These are phyloP conservation scores for Filobasidium floriforme DNA, from an alignment of 768 basidiomycete genomes.

Conservation along the genomic window DNA sequence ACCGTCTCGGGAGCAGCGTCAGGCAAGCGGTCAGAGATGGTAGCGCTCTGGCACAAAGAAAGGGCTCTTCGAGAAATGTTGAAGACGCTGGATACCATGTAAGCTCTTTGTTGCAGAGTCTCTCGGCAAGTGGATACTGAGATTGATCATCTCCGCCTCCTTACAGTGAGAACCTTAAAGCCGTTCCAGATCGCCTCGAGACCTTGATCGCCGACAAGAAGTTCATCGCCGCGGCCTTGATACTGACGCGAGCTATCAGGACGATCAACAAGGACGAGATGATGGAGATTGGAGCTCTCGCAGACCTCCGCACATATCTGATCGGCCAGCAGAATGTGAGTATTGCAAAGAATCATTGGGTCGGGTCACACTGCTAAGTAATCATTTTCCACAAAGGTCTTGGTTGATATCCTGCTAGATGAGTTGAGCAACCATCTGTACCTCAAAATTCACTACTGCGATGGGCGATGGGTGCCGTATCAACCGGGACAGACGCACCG, in stretches of 20 bases:
- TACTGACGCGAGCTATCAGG: slow-evolving; percentile 80
- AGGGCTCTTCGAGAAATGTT: slow-evolving; percentile 95
- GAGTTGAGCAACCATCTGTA: slow-evolving; percentile 97
- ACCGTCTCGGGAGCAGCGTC: slow-evolving; percentile 51
- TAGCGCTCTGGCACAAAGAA: slow-evolving; percentile 78
- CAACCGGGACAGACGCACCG: slow-evolving; percentile 66
- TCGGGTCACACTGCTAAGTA: neutral
- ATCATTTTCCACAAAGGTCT: slow-evolving; percentile 52
- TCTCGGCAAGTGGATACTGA: neutral
- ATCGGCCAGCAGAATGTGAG: slow-evolving; percentile 74
- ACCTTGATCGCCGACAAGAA: slow-evolving; percentile 93
- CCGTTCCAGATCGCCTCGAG: slow-evolving; percentile 84
- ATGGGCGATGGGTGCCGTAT: slow-evolving; percentile 82
- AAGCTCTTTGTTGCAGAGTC: slow-evolving; percentile 35
- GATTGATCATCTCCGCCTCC: slow-evolving; percentile 1
- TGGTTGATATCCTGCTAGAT: slow-evolving; percentile 86
- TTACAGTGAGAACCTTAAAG: slow-evolving; percentile 74
- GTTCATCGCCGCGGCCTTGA: slow-evolving; percentile 74
- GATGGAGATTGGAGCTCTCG: slow-evolving; percentile 87
- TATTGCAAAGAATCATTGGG: slow-evolving; percentile 21
- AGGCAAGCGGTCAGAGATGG: slow-evolving; percentile 72
- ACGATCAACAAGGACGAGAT: slow-evolving; percentile 85
- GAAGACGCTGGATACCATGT: slow-evolving; percentile 90
- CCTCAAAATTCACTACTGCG: slow-evolving; percentile 92
- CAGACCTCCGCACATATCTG: slow-evolving; percentile 79